These are phyloP conservation scores for Sporothrix euskadiensis DNA, from an alignment of 2,329 filamentous ascomycete genomes.

Conservation along the genomic window DNA sequence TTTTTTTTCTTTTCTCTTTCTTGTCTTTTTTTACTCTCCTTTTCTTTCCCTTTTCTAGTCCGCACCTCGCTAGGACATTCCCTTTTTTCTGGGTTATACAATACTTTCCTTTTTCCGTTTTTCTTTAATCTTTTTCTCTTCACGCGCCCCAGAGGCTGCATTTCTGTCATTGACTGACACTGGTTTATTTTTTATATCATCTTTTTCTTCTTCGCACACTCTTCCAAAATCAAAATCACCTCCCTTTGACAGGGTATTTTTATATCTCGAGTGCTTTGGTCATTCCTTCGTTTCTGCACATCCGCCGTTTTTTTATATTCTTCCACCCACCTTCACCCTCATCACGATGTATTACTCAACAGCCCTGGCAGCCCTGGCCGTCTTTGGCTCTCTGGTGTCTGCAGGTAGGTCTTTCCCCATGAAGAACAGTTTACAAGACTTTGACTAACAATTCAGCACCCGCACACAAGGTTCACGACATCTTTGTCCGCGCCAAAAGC, in stretches of 20 bases:
- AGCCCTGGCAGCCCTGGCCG: slow-evolving; percentile 37
- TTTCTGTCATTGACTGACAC: slow-evolving; percentile 20
- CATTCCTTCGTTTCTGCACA: slow-evolving; percentile 15
- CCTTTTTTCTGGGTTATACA: slow-evolving; percentile 21
- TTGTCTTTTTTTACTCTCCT: neutral
- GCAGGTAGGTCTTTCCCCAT: slow-evolving; percentile 35
- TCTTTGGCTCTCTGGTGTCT: slow-evolving; percentile 36
- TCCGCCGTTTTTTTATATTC: neutral
- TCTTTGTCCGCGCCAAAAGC: slow-evolving; percentile 29
- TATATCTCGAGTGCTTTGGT: slow-evolving; percentile 21
- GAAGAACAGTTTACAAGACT: too few species aligned
- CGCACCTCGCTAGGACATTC: slow-evolving; percentile 29
- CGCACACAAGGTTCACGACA: slow-evolving; percentile 1
- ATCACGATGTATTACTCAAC: slow-evolving; percentile 34
- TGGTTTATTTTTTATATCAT: neutral
- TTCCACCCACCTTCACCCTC: neutral
- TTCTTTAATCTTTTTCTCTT: slow-evolving; percentile 18
- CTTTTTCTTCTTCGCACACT: neutral
- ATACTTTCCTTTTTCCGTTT: slow-evolving; percentile 15
- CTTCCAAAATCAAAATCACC: neutral
- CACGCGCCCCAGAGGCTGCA: slow-evolving; percentile 35
- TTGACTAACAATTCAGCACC: slow-evolving; percentile 30
- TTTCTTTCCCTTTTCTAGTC: slow-evolving; percentile 20
- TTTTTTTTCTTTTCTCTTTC: slow-evolving; percentile 15
- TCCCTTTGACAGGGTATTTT: slow-evolving; percentile 32